phyloP scores from a whole-genome alignment of 2,329 filamentous ascomycete species.

The Aureobasidium sp. region DNA sequence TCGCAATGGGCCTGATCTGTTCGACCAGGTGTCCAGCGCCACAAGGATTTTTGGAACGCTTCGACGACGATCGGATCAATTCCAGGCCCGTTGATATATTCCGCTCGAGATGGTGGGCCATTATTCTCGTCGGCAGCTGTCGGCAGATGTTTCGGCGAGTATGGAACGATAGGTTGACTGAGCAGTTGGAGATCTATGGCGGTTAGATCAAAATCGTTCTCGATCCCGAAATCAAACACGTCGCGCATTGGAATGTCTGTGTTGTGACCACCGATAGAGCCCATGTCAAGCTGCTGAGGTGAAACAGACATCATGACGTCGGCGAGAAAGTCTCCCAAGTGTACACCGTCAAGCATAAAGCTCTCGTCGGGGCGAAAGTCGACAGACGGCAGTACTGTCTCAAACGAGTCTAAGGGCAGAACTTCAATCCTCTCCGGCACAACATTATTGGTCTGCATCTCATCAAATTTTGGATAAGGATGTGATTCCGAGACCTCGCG shows the following conservation, averaged over 20 bases:
- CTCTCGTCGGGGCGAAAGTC: background rate
- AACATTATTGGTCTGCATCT: no score
- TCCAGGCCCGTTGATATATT: background rate
- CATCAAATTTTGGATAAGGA: no score
- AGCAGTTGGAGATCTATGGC: background rate
- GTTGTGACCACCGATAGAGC: background rate
- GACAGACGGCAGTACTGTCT: background rate
- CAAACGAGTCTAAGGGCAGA: background rate
- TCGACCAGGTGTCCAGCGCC: background rate
- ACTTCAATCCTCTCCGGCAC: no score
- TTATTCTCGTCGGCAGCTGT: background rate
- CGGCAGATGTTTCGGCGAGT: background rate
- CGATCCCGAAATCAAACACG: background rate
- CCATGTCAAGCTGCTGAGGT: background rate
- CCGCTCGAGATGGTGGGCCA: no score
- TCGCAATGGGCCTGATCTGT: background rate
- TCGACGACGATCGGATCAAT: background rate
- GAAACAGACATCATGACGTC: conserved; percentile 5
- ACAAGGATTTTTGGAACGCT: conserved; percentile 3
- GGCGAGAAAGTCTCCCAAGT: background rate
- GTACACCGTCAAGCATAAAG: background rate
- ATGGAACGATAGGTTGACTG: background rate
- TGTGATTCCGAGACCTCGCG: no score
- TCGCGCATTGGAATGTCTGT: background rate
- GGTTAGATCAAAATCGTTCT: background rate